phyloP scores from a whole-genome alignment of 352 stramenopile species.

The Globisporangium irregulare region DNA sequence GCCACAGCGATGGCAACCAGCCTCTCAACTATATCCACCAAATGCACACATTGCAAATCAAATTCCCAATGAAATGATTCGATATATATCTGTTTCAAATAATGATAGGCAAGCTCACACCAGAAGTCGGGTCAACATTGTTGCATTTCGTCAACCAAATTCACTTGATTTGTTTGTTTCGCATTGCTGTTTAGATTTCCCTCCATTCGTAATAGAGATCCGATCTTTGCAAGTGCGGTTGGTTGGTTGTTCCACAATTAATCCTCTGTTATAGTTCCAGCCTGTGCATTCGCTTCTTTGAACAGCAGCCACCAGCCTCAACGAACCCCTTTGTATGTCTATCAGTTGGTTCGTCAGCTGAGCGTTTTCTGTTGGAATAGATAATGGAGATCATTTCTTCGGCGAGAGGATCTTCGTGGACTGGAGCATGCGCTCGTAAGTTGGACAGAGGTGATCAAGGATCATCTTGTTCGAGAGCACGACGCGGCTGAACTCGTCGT shows the following conservation, averaged over 20 bases:
- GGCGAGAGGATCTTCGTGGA: constrained; percentile 13
- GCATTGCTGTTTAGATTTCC: not conserved
- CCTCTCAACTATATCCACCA: not conserved
- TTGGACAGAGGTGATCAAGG: constrained; percentile 80
- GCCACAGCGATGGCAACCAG: not conserved
- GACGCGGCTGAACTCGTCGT: constrained; percentile 67
- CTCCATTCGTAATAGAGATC: not conserved
- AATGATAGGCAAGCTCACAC: not conserved
- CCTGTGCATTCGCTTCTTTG: not conserved
- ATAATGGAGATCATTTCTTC: not conserved
- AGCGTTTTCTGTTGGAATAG: not conserved
- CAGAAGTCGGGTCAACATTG: not conserved
- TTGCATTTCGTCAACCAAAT: not conserved
- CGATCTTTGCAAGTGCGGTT: not conserved
- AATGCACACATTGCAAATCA: not conserved
- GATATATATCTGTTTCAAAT: not conserved
- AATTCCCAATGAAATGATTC: not conserved
- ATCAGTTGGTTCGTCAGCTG: not conserved
- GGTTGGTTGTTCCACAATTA: not conserved
- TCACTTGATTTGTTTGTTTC: not conserved
- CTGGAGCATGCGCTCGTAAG: constrained; percentile 68
- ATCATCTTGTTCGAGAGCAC: constrained; percentile 84
- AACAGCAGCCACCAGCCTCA: not conserved
- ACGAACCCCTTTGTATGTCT: not conserved
- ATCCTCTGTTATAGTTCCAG: not conserved